Conservation (phyloP, 148 eudicot species). For the Mesembryanthemum crystallinum region DNA sequence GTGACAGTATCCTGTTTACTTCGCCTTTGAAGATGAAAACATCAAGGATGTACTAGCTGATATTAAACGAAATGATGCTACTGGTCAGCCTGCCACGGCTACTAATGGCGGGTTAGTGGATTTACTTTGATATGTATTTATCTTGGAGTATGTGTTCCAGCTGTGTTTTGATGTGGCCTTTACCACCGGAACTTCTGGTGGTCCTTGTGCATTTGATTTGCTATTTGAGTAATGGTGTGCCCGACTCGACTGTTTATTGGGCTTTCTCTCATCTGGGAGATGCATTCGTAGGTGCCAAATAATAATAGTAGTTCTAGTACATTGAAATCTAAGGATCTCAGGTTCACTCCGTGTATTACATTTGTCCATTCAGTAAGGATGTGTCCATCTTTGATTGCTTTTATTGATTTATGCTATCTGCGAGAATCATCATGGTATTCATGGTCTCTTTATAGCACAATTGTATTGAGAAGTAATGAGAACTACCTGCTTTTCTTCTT, state of each 20-base stretch:
- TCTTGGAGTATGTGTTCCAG: background rate
- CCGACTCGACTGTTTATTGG: background rate
- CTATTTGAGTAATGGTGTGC: background rate
- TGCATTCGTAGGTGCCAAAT: background rate
- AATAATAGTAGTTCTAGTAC: background rate
- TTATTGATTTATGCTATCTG: background rate
- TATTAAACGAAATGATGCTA: constrained; percentile 68
- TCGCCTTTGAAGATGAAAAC: constrained; percentile 83
- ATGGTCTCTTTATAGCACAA: background rate
- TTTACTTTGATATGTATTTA: background rate
- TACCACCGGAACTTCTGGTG: background rate
- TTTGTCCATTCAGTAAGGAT: background rate
- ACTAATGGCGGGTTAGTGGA: constrained; percentile 96
- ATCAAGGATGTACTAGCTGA: constrained; percentile 74
- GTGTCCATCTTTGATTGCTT: background rate
- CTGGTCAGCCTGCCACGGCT: constrained; percentile 93
- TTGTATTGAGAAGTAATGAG: background rate
- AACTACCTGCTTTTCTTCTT: background rate
- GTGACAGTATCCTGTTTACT: constrained; percentile 97
- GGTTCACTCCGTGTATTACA: background rate
- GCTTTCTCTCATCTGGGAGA: background rate
- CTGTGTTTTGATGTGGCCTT: constrained; percentile 1
- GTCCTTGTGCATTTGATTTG: background rate
- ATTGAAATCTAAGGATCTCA: background rate
- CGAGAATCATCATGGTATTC: too few species aligned